A percentile compares a stretch with the other conserved stretches of the same genome.
phyloP scores from a whole-genome alignment of 1,139 yeast species.

The Keqinozyma sinolaborantium region DNA sequence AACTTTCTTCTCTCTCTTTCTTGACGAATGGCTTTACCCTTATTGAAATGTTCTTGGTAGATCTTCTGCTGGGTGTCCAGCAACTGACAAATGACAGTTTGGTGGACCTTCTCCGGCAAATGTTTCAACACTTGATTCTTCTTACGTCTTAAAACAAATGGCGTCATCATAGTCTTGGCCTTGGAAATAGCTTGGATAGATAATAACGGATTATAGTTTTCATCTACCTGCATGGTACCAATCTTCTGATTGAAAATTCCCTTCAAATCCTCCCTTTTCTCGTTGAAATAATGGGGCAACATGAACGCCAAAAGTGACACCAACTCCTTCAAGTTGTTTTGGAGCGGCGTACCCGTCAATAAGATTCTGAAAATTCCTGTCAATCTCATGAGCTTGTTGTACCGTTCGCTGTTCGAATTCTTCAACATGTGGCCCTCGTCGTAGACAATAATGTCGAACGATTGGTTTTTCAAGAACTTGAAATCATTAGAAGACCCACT shows the following conservation, averaged over 20 bases:
- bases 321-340: constrained; percentile 84
- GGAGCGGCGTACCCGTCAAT: constrained; percentile 95
- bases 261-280: constrained; percentile 78
- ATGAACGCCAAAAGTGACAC: constrained; percentile 89
- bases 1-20: constrained; percentile 50
- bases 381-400: constrained; percentile 78
- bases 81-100: constrained; percentile 63
- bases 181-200: constrained; percentile 88
- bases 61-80: constrained; percentile 53
- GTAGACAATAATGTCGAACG: constrained; percentile 84
- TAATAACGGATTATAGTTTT: constrained; percentile 69
- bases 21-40: constrained; percentile 40
- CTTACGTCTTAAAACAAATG: constrained; percentile 88
- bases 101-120: constrained; percentile 72
- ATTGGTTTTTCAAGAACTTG: constrained; percentile 66
- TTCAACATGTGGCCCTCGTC: constrained; percentile 98
- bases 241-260: constrained; percentile 83
- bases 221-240: constrained; percentile 48
- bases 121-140: constrained; percentile 90
- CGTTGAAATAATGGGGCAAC: constrained; percentile 77
- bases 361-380: constrained; percentile 77
- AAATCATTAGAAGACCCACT: constrained; percentile 83
- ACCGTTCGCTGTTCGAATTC: constrained; percentile 85
- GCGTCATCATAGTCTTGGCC: constrained; percentile 98
- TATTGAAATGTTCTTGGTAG: constrained; percentile 55